Evolutionary conservation across 2,329 filamentous ascomycete species (phyloP).

Genomic region (Passalora sequoiae): DNA sequence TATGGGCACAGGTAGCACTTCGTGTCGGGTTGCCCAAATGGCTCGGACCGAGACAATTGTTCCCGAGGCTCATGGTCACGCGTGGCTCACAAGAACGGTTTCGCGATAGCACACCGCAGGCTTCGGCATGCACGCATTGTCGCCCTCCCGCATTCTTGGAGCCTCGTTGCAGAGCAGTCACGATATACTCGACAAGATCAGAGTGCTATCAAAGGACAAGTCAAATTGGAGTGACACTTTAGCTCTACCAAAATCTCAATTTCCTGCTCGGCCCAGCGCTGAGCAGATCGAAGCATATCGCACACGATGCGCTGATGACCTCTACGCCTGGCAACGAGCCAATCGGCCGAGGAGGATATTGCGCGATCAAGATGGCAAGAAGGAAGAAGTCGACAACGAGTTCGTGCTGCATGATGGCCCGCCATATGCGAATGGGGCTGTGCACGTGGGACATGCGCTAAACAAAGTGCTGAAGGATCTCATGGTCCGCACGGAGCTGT

Average conservation of each 20-base stretch:
- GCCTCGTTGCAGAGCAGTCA: constrained; percentile 5
- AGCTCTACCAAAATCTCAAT: constrained; percentile 45
- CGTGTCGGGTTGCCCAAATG: no score
- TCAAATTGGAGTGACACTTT: constrained; percentile 37
- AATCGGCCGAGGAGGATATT: constrained; percentile 30
- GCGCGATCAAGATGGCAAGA: constrained; percentile 31
- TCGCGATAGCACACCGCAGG: not conserved
- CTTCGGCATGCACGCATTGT: constrained; percentile 18
- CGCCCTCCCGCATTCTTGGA: constrained; percentile 20
- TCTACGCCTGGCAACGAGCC: constrained; percentile 79
- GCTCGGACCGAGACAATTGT: no score
- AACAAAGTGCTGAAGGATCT: constrained; percentile 98
- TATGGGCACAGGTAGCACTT: no score
- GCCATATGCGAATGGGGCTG: constrained; percentile 86
- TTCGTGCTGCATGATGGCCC: constrained; percentile 94
- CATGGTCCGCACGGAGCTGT: constrained; percentile 73
- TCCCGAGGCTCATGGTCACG: no score
- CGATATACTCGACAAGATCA: constrained; percentile 9
- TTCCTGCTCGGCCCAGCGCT: constrained; percentile 42
- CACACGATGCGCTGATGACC: constrained; percentile 72
- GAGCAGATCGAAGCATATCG: constrained; percentile 56
- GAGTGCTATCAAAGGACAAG: constrained; percentile 11
- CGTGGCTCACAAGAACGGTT: no score
- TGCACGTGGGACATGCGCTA: constrained; percentile 90
- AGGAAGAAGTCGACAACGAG: constrained; percentile 43